Conservation (phyloP, 2,329 filamentous ascomycete species). For the Colletotrichum brevisporum region DNA sequence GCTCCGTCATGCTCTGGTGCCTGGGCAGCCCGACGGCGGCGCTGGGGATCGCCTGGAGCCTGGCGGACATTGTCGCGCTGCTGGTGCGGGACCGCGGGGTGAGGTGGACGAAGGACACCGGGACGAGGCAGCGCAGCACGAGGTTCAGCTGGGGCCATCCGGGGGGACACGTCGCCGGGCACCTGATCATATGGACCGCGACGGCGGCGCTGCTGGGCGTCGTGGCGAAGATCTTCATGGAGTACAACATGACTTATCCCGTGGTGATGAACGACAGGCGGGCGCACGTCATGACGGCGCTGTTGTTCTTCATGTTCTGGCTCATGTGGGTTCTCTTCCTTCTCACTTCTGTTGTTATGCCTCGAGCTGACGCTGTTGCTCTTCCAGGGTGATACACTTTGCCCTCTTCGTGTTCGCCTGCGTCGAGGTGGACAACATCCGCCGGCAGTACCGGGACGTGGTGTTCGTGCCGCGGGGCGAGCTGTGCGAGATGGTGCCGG, state of each 20-base stretch:
- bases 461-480: conserved; percentile 37
- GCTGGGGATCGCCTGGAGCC: conserved; percentile 29
- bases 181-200: conserved; percentile 31
- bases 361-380: not conserved
- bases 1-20: not conserved
- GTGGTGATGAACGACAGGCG: not conserved
- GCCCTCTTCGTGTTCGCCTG: conserved; percentile 39
- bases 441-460: conserved; percentile 35
- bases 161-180: conserved; percentile 23
- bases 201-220: conserved; percentile 11
- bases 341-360: too few relatives aligned
- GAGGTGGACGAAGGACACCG: conserved; percentile 22
- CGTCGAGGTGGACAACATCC: conserved; percentile 36
- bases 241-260: not conserved
- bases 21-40: conserved; percentile 24
- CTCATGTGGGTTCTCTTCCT: conserved; percentile 13
- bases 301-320: conserved; percentile 36
- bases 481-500: conserved; percentile 27
- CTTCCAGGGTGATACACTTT: conserved; percentile 34
- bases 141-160: conserved; percentile 32
- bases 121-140: conserved; percentile 9
- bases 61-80: conserved; percentile 26
- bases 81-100: conserved; percentile 26
- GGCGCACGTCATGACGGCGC: not conserved
- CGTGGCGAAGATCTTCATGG: not conserved